Conservation (phyloP, 208 protist genomes). For the Blastocrithidia nonstop region DNA sequence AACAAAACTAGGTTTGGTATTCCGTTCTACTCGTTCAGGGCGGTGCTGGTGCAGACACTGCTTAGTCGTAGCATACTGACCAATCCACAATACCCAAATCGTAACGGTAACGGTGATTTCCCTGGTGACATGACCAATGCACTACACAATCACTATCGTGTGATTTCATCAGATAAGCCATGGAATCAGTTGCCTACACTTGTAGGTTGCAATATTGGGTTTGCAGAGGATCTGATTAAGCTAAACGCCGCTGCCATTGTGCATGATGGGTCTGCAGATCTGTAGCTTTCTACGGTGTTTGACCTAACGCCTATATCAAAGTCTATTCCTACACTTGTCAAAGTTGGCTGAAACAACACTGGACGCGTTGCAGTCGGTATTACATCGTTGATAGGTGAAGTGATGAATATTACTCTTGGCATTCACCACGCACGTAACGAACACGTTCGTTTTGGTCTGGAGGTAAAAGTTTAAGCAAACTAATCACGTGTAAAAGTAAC, state of each 20-base stretch:
- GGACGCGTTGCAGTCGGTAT: slow-evolving; percentile 35
- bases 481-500: background rate
- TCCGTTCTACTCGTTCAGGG: slow-evolving; percentile 3
- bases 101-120: no score
- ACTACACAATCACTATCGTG: background rate
- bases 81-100: slow-evolving; percentile 2
- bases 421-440: slow-evolving; percentile 28
- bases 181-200: slow-evolving; percentile 53
- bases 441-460: slow-evolving; percentile 44
- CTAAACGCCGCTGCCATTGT: slow-evolving; percentile 60
- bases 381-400: slow-evolving; percentile 44
- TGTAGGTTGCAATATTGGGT: slow-evolving; percentile 24
- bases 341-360: slow-evolving; percentile 52
- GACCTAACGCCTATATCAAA: slow-evolving; percentile 41
- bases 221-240: slow-evolving; percentile 27
- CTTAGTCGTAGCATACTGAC: slow-evolving; percentile 12
- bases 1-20: no score
- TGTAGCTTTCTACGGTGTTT: slow-evolving; percentile 37
- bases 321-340: slow-evolving; percentile 36
- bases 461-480: slow-evolving; percentile 28
- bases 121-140: no score
- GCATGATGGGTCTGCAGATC: slow-evolving; percentile 36
- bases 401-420: slow-evolving; percentile 34
- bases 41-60: slow-evolving; percentile 31
- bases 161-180: slow-evolving; percentile 6